Evolutionary conservation across 2,329 filamentous ascomycete species (phyloP), one percentile per base, ranked within the genome.

Genomic region (Neocatenulostroma microsporum): DNA sequence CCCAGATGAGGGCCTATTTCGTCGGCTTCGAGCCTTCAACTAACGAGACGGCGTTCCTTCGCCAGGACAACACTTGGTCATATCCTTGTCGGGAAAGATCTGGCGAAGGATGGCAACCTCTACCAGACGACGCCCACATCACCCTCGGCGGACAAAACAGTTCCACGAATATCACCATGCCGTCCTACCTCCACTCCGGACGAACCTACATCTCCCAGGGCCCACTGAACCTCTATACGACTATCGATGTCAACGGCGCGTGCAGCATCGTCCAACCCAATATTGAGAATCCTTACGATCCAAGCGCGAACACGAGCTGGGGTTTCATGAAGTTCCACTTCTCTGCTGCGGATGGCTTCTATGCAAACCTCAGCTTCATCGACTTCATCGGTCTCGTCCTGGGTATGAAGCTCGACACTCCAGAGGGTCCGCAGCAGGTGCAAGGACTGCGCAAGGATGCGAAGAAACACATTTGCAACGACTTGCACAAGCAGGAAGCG

Each of bases 401-500:
- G 17, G 64, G 64, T 23, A 62, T 78, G 41, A 51, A 59, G 42
- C 67, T 78, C 25, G 47, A 8, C 52, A 62, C 20, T 64, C 68
- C 46, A 60, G 21, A 34, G 9, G 31, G 31, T 6, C 14, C 14
- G 24, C 20, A 24, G 20, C 14, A 24, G 8, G 15, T 61, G 83
- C 82, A 50, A 66, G 80, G 80, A 2, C 70, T 81, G 60, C 57
- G 64, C 0, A 40, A 64, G 1, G 60, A 74, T 45, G 78, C 76
- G 2, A 61, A 82, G 6, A 62, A 68, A 20, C 62, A 53, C 17
- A 58, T 83, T 13, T 73, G 72, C 42, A 55, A 61, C 2, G 69
- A 60, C 1, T 57, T 84, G 18, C 60, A 60, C 26, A 62, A 62
- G 5, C 78, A 82, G 54, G 60, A 46, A 2, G 56, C 49, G 11